These are phyloP conservation scores for Drechslera avenae DNA, from an alignment of 2,329 filamentous ascomycete genomes.

Conservation along the genomic window DNA sequence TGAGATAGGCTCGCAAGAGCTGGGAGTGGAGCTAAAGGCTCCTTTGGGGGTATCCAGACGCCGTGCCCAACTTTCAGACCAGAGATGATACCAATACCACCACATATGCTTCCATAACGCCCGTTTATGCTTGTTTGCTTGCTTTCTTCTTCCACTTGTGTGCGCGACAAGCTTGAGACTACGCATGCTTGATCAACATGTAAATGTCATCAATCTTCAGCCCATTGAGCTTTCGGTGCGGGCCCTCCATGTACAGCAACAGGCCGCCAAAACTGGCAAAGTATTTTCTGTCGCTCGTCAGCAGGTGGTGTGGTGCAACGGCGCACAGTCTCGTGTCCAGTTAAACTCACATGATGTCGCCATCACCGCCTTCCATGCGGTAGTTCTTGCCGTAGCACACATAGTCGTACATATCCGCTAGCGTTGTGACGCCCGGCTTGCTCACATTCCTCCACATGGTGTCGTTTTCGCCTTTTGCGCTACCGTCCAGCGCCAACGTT, in stretches of 20 bases:
- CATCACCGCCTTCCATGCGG: constrained; percentile 82
- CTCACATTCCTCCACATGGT: constrained; percentile 68
- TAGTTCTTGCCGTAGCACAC: constrained; percentile 90
- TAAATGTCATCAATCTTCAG: constrained; percentile 93
- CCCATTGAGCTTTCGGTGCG: constrained; percentile 92
- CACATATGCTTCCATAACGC: constrained; percentile 35
- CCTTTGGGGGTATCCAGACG: constrained; percentile 42
- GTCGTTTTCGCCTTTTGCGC: constrained; percentile 57
- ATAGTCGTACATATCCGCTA: constrained; percentile 84
- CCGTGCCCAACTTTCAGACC: constrained; percentile 35
- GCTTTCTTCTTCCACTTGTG: constrained; percentile 13
- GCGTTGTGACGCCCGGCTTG: constrained; percentile 57
- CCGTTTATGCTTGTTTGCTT: constrained; percentile 35
- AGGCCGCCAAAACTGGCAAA: constrained; percentile 94
- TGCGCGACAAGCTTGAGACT: not conserved
- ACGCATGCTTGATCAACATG: constrained; percentile 86
- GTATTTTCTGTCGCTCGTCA: constrained; percentile 70
- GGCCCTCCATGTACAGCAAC: constrained; percentile 87
- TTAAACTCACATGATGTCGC: constrained; percentile 78
- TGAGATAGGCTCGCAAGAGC: not conserved
- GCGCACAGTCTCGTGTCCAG: not conserved
- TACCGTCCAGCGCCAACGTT: constrained; percentile 84
- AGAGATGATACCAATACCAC: constrained; percentile 38
- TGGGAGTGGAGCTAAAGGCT: constrained; percentile 18
- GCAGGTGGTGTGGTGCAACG: constrained; percentile 15